Percentiles rank a stretch among this genome's conserved stretches.
Evolutionary conservation across 805 yeast genomes (phyloP).

Genomic region (Saturnispora quitensis): DNA sequence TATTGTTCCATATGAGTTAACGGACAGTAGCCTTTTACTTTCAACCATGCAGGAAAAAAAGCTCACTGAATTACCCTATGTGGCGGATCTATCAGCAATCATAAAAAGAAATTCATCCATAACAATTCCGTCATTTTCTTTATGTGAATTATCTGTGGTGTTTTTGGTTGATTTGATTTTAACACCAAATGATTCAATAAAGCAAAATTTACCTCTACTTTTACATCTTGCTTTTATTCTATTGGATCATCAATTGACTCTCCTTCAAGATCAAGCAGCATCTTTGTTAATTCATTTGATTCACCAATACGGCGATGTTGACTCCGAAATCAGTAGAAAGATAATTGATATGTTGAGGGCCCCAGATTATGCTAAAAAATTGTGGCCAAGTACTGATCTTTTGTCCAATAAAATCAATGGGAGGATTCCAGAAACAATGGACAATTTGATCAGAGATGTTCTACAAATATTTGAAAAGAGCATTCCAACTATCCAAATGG

Average conservation of each 20-base stretch:
- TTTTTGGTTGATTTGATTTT: constrained; percentile 75
- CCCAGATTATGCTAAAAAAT: constrained; percentile 36
- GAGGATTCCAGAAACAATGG: constrained; percentile 82
- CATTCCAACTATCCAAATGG: constrained; percentile 49
- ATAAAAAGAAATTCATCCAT: constrained; percentile 38
- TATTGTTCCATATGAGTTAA: constrained; percentile 59
- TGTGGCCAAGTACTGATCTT: constrained; percentile 87
- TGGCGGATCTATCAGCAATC: constrained; percentile 57
- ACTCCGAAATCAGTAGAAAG: constrained; percentile 44
- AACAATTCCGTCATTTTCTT: constrained; percentile 61
- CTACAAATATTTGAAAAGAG: constrained; percentile 45
- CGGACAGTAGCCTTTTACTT: constrained; percentile 11
- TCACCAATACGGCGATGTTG: constrained; percentile 47
- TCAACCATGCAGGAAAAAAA: constrained; percentile 10
- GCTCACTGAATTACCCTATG: constrained; percentile 46
- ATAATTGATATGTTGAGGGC: constrained; percentile 50
- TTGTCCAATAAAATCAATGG: constrained; percentile 70
- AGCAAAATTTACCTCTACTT: constrained; percentile 55
- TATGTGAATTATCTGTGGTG: constrained; percentile 79
- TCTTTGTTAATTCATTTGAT: constrained; percentile 65
- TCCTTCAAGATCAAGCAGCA: constrained; percentile 80
- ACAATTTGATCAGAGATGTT: constrained; percentile 53
- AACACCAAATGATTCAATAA: constrained; percentile 53
- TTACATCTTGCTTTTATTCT: constrained; percentile 74
- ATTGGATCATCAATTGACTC: constrained; percentile 75